Evolutionary conservation across 1,139 yeast species (phyloP), one percentile per base, ranked within the genome.

Genomic region (Magnusiomyces tetraspermus): DNA sequence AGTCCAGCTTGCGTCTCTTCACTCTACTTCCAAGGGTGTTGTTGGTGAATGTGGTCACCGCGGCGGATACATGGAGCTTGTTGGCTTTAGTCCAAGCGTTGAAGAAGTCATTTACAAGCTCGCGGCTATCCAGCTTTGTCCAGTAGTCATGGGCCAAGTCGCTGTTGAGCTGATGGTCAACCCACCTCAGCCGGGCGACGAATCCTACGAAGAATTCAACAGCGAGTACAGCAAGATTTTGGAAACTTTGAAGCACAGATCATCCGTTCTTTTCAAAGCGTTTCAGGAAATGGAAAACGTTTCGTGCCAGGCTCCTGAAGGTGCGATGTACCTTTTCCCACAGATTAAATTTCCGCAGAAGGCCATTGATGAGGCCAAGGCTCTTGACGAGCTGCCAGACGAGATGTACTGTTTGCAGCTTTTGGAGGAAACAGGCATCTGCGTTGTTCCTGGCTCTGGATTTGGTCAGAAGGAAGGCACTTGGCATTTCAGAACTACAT

Each of bases 21-120:
- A 92, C 68, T 89, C 97, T n/a, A 89, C 95, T 41, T 90, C 97
- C 21, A 92, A 92, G 72, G 98, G 98, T 67, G 87, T 89, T 63
- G 79, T 89, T 61, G 99, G 98, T 55, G 98, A 92, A 72, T 92
- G 98, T 76, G 98, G 98, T 55, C 98, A 92, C 73, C 83, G 98
- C 71, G 98, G 97, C 63, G 98, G 99, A 3, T 94, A 90, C 74
- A 86, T 92, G 95, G 98, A 92, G 71, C 72, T 90, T 15, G 78
- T 83, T 17, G 96, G 96, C 0, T 86, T 92, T 69, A 72, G 77
- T 24, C 74, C 75, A 3, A 90, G 84, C 49, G 83, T 90, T 19
- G 74, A 76, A 61, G 85, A 80, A 43, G 76, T 85, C 52, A 75
- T 92, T 52, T 76, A 85, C 70, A 92, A 92, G 70, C 75, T 92